These are phyloP conservation scores for Aureobasidium sp. DNA, from an alignment of 2,329 filamentous ascomycete genomes.

Conservation along the genomic window DNA sequence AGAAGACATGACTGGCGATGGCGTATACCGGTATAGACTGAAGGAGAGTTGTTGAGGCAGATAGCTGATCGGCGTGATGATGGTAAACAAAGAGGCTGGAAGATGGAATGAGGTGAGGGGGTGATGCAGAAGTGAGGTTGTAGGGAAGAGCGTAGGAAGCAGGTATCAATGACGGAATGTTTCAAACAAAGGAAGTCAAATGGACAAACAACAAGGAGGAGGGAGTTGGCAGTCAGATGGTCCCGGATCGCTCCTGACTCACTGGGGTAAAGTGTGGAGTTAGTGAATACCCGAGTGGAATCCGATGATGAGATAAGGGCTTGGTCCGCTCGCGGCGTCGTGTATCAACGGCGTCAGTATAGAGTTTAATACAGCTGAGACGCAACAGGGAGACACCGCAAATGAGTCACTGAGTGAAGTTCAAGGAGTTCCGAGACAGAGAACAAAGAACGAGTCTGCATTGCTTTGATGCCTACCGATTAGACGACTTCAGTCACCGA, in stretches of 20 bases:
- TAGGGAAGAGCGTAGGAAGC: slow-evolving; percentile 1
- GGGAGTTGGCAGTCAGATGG: neutral
- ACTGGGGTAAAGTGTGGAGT: slow-evolving; percentile 7
- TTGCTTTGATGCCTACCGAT: slow-evolving; percentile 6
- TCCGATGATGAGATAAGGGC: slow-evolving; percentile 7
- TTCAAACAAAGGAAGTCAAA: slow-evolving; percentile 11
- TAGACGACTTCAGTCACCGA: neutral
- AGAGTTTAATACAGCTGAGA: slow-evolving; percentile 1
- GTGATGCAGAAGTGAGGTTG: neutral
- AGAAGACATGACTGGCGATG: slow-evolving; percentile 31
- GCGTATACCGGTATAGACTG: neutral
- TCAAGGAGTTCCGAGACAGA: neutral
- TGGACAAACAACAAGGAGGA: slow-evolving; percentile 6
- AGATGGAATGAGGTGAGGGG: neutral
- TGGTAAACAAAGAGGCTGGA: neutral
- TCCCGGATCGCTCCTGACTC: slow-evolving; percentile 7
- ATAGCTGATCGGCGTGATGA: neutral
- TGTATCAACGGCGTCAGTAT: slow-evolving; percentile 5
- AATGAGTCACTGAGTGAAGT: neutral
- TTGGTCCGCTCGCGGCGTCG: neutral
- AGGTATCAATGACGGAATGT: slow-evolving; percentile 8
- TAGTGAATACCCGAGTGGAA: slow-evolving; percentile 3
- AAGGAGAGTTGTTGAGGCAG: neutral
- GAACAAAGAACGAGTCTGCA: neutral
- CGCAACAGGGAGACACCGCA: neutral